Evolutionary conservation across 306 rosid species (phyloP), one percentile per base, ranked within the genome.

Genomic region (Cucurbita pepo): DNA sequence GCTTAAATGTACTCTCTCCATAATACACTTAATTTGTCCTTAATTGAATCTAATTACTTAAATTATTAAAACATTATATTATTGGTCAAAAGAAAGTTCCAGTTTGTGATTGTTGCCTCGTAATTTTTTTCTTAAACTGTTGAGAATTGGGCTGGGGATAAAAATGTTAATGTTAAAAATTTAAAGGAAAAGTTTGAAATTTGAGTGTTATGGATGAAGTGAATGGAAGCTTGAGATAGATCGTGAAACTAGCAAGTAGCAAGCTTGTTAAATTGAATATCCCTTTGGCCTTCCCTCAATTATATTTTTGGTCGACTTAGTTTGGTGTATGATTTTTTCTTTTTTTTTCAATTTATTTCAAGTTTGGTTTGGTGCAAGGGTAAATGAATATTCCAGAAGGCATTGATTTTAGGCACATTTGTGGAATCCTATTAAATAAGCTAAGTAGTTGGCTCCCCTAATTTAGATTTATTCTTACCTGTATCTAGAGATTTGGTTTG

Each of bases 1-100:
- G 86, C 77, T 87, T 83, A 64, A 50, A 48, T 8, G 57, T 69
- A 25, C 44, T 69, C 44, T 69, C 44, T 69, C 25, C 25, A 69
- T 30, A 25, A 13, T 3, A 8, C 55, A 69, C 73, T 69, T 25
- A 22, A 21, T 67, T 25, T 41, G 34, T 9, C 53, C 37, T 41
- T 41, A 38, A 62, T 38, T 38, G 11, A 18, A 38, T 62, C 25
- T 62, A 36, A 38, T 40, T 37, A 38, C 10, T 13, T 34, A 25
- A 7, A 34, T 15, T 62, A 15, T 40, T 62, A 64, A 9, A 30
- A 30, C 34, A 30, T 30, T 30, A 30, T 30, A 30, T 30, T 30
- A 30, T 30, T 30, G 38, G 6, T 65, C 8, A 19, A 44, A 65
- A 37, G 12, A 65, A 21, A 45, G 52, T 43, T 41, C 7, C 50